Percentiles rank a stretch among this genome's conserved stretches.
Conservation (phyloP, 129 eudicot species). For the Logfia minima region DNA sequence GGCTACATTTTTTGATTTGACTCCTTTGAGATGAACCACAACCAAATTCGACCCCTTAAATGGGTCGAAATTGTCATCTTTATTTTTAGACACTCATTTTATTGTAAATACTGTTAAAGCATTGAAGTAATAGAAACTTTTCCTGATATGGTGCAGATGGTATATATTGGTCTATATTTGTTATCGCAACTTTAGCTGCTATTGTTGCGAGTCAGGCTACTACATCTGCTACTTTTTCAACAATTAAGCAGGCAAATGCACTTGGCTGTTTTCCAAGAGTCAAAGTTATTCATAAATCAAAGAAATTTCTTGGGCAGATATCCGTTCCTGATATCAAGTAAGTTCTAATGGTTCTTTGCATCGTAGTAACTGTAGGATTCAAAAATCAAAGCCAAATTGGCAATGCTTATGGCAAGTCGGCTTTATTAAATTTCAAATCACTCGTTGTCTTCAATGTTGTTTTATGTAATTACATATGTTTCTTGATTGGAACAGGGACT, state of each 20-base stretch:
- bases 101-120: neutral
- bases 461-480: constrained; percentile 1
- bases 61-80: too few species aligned
- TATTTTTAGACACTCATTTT: neutral
- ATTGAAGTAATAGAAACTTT: neutral
- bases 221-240: constrained; percentile 85
- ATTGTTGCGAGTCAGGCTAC: constrained; percentile 95
- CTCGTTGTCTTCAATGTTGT: neutral
- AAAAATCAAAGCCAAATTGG: constrained; percentile 81
- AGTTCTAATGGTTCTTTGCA: constrained; percentile 92
- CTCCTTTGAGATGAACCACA: too few species aligned
- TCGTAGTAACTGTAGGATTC: constrained; percentile 86
- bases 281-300: constrained; percentile 83
- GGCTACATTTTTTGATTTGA: too few species aligned
- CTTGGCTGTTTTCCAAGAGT: constrained; percentile 97
- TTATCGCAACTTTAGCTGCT: constrained; percentile 84
- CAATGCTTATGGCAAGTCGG: constrained; percentile 77
- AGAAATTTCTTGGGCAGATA: constrained; percentile 82
- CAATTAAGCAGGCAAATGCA: constrained; percentile 82
- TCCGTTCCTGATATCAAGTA: constrained; percentile 91
- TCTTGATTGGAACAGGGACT: constrained; percentile 52
- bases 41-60: too few species aligned
- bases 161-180: constrained; percentile 83
- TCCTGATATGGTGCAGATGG: constrained; percentile 51
- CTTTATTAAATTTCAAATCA: too few species aligned